phyloP scores from a whole-genome alignment of 225 moss, liverwort and hornwort genomes.

The Thuidium tamariscinum region DNA sequence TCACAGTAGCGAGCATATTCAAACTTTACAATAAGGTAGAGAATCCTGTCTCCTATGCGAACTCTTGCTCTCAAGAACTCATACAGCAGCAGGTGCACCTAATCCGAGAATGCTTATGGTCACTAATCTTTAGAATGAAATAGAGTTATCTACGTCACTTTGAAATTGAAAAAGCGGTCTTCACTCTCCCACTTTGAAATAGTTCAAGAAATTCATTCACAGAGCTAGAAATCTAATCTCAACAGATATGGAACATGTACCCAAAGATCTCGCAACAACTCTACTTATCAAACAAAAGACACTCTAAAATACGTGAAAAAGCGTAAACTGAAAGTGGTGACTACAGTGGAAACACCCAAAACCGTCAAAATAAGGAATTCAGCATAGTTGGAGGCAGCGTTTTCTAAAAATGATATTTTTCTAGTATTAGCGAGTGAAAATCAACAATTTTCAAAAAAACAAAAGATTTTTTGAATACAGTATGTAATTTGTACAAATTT shows the following conservation, averaged over 20 bases:
- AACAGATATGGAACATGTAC: not conserved
- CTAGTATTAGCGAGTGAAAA: too few relatives aligned
- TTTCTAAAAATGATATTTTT: too few relatives aligned
- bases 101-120: too few relatives aligned
- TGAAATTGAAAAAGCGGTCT: not conserved
- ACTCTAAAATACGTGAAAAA: not conserved
- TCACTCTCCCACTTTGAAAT: not conserved
- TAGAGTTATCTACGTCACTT: not conserved
- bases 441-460: too few relatives aligned
- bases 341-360: too few relatives aligned
- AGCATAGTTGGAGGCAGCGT: too few relatives aligned
- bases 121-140: not conserved
- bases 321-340: not conserved
- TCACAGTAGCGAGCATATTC: not conserved
- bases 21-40: not conserved
- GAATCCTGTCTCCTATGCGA: not conserved
- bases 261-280: not conserved
- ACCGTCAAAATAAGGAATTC: too few relatives aligned
- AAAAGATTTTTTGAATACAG: too few relatives aligned
- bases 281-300: not conserved
- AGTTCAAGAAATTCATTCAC: not conserved
- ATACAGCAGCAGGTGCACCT: not conserved
- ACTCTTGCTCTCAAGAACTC: too few relatives aligned
- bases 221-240: not conserved
- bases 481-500: too few relatives aligned